Conservation (phyloP, 768 basidiomycete genomes). For the Tulasnella sp. region DNA sequence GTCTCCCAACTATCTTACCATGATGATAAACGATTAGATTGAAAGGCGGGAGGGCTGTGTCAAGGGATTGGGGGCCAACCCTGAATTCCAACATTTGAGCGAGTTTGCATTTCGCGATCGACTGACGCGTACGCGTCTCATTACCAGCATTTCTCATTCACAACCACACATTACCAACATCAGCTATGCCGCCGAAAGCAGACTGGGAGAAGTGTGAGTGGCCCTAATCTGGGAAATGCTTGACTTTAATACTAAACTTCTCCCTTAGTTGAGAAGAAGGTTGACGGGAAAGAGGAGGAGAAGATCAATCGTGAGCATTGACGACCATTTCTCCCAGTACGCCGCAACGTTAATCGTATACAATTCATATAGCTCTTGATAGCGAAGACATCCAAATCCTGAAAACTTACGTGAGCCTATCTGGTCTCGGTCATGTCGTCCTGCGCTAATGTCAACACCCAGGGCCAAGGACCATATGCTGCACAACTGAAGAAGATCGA, state of each 20-base stretch:
- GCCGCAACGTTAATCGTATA: no score
- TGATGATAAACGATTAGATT: neutral
- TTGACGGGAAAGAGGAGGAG: slow-evolving; percentile 80
- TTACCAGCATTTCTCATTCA: neutral
- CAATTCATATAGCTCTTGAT: slow-evolving; percentile 58
- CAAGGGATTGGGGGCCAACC: slow-evolving; percentile 1
- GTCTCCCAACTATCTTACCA: neutral
- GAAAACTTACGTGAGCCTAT: slow-evolving; percentile 81
- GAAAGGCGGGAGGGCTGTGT: neutral
- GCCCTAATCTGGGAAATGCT: neutral
- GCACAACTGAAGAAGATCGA: slow-evolving; percentile 79
- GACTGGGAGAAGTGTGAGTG: slow-evolving; percentile 96
- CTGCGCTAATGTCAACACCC: slow-evolving; percentile 3
- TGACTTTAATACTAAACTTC: neutral
- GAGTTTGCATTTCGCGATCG: neutral
- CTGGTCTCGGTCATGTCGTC: neutral
- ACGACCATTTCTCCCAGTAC: neutral
- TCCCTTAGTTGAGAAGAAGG: slow-evolving; percentile 66
- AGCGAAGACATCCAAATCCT: slow-evolving; percentile 98
- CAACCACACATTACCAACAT: slow-evolving; percentile 6
- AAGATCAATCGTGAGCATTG: slow-evolving; percentile 67
- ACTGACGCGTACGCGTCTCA: slow-evolving; percentile 10
- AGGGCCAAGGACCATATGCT: slow-evolving; percentile 99
- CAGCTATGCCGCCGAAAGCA: slow-evolving; percentile 89
- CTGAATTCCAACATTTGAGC: neutral